phyloP scores from a whole-genome alignment of 2,329 filamentous ascomycete genomes.

The Nannizzia gypsea region DNA sequence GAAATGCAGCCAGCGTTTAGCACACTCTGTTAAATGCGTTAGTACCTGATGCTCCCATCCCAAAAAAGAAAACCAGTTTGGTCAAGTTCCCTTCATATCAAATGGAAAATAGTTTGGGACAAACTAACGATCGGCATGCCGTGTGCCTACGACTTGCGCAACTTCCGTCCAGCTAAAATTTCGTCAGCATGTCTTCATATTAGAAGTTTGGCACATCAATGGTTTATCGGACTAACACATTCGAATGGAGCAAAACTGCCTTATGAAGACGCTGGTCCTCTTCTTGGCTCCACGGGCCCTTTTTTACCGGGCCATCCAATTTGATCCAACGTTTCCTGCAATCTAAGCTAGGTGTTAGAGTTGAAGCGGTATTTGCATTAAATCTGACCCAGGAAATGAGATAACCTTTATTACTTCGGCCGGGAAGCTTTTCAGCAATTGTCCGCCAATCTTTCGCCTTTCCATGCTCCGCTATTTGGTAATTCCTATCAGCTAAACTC shows the following conservation, averaged over 20 bases:
- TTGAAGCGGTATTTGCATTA: neutral
- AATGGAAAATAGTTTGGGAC: neutral
- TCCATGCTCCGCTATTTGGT: conserved; percentile 1
- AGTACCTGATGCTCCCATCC: neutral
- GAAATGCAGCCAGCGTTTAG: conserved; percentile 5
- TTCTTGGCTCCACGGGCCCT: conserved; percentile 4
- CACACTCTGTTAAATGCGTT: neutral
- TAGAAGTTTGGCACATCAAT: neutral
- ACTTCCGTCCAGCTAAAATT: conserved; percentile 3
- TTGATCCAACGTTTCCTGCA: conserved; percentile 6
- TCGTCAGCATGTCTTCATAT: neutral
- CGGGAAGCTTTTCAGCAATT: conserved; percentile 4
- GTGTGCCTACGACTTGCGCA: conserved; percentile 4
- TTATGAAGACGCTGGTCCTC: conserved; percentile 5
- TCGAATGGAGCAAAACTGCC: conserved; percentile 5
- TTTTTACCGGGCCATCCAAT: conserved; percentile 2
- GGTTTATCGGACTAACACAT: neutral
- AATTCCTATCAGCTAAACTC: neutral
- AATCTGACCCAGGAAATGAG: neutral
- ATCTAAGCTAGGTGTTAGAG: neutral
- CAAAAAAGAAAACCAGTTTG: no score
- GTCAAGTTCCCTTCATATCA: neutral
- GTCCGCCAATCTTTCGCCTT: conserved; percentile 3
- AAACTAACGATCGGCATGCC: conserved; percentile 6
- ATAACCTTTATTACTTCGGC: conserved; percentile 3